A percentile compares a stretch with the other conserved stretches of the same genome.
phyloP scores from a whole-genome alignment of 2,329 filamentous ascomycete genomes.

The Hypoxylon sp. region DNA sequence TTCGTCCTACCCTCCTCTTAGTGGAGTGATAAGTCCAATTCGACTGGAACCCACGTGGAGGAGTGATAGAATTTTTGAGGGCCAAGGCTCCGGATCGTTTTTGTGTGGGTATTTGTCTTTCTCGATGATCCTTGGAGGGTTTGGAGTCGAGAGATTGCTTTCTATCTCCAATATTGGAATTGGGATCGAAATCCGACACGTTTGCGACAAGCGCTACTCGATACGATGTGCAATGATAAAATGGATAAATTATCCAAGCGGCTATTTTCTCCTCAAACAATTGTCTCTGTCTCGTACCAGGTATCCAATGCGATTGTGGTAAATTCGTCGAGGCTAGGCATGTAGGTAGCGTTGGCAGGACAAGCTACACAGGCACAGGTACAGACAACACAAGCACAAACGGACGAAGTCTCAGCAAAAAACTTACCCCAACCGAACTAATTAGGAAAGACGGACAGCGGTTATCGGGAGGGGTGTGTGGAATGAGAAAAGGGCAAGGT shows the following conservation, averaged over 20 bases:
- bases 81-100: constrained; percentile 21
- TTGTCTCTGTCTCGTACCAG: constrained; percentile 8
- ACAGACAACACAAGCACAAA: constrained; percentile 14
- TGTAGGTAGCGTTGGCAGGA: constrained; percentile 18
- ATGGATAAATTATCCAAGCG: constrained; percentile 7
- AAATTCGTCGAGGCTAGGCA: constrained; percentile 12
- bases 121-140: constrained; percentile 30
- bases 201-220: constrained; percentile 25
- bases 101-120: constrained; percentile 27
- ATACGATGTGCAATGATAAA: constrained; percentile 19
- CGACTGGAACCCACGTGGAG: constrained; percentile 17
- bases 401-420: constrained; percentile 5
- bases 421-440: neutral
- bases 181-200: constrained; percentile 26
- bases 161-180: constrained; percentile 31
- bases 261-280: constrained; percentile 13
- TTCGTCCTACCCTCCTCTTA: constrained; percentile 39
- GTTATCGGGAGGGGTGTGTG: constrained; percentile 6
- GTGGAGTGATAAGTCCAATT: constrained; percentile 10
- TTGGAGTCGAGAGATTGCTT: constrained; percentile 15
- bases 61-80: constrained; percentile 10
- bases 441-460: constrained; percentile 6
- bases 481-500: neutral
- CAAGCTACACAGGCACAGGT: constrained; percentile 32
- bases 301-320: constrained; percentile 14